Base-by-base conservation (phyloP, 1,284 basidiomycete species). In the Anthracocystis setariae region DNA sequence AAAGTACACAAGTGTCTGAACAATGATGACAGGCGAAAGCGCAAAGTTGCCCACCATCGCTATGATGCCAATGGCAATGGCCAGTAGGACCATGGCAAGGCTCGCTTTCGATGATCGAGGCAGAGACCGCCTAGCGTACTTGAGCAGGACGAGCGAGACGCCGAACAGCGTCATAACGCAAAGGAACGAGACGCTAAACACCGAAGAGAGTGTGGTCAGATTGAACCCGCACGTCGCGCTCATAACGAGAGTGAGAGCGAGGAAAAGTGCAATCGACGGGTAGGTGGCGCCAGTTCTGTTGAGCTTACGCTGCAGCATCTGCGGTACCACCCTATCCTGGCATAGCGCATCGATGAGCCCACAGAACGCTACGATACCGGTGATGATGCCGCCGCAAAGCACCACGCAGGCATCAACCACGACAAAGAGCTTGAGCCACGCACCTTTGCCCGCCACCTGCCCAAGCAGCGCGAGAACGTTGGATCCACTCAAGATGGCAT, bases 91-190 rank as follows among this genome's bases (percentile, higher is more conserved):
- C 2, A 84, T 23, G 84, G 70, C 17, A 61, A 63, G 13, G 88
- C 71, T 5, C 84, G 83, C 8, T 87, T 85, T 21, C 74, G 83
- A 7, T 4, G 79, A 62, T 23, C 89, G 85, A 2, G 85, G 86
- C 9, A 91, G 80, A 39, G 87, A 85, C 3, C 88, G 87, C 3
- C 90, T 86, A 55, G 88, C 89, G 82, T 89, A 89, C 62, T 87
- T 88, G 37, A 91, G 84, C 5, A 90, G 63, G 4, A 90, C 74
- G 12, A 88, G 84, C 1, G 88, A 87, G 17, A 89, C 37, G 0
- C 89, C 89, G 69, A 90, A 90, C 21, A 90, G 79, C 1, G 84
- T 78, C 88, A 90, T 89, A 43, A 90, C 87, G 8, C 85, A 84
- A 17, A 90, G 84, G 88, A 89, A 90, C 3, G 87, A 87, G 12